Evolutionary conservation across 1,284 basidiomycete genomes (phyloP).

Genomic region (Ustilago lituana): DNA sequence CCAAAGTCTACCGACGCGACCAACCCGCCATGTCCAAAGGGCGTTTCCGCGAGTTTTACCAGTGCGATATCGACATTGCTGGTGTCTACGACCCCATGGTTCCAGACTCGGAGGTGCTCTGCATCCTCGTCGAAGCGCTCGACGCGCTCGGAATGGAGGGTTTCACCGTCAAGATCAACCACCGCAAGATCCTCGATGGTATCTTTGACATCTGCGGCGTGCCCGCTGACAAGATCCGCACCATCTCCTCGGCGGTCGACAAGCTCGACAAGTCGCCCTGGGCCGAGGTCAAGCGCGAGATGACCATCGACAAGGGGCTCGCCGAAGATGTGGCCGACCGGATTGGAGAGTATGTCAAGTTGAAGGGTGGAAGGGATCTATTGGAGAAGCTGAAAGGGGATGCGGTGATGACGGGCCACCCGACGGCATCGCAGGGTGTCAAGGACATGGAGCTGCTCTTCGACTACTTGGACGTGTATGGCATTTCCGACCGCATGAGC

Average conservation of each 20-base stretch:
- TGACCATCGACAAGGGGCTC: slow-evolving; percentile 94
- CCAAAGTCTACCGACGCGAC: slow-evolving; percentile 96
- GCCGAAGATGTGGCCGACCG: slow-evolving; percentile 85
- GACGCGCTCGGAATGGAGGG: slow-evolving; percentile 82
- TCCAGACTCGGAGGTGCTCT: slow-evolving; percentile 91
- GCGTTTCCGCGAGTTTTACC: slow-evolving; percentile 97
- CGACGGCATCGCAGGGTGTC: slow-evolving; percentile 80
- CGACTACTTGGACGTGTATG: slow-evolving; percentile 82
- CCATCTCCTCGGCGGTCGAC: slow-evolving; percentile 97
- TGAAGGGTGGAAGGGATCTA: slow-evolving; percentile 80
- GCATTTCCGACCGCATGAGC: slow-evolving; percentile 79
- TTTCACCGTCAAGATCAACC: slow-evolving; percentile 92
- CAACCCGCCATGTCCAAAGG: slow-evolving; percentile 98
- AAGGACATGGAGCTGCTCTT: slow-evolving; percentile 91
- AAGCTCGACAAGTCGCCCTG: slow-evolving; percentile 96
- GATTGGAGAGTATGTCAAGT: slow-evolving; percentile 95
- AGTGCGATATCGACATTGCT: slow-evolving; percentile 98
- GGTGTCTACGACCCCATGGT: slow-evolving; percentile 91
- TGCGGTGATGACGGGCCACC: slow-evolving; percentile 75
- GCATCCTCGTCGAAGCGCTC: slow-evolving; percentile 83
- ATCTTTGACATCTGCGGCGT: slow-evolving; percentile 98
- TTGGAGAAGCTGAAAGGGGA: slow-evolving; percentile 80
- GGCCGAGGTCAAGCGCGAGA: slow-evolving; percentile 92
- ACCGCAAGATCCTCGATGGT: slow-evolving; percentile 96
- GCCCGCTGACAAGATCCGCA: slow-evolving; percentile 85